phyloP scores from a whole-genome alignment of 1,284 basidiomycete genomes.

The Melampsora larici-populina region DNA sequence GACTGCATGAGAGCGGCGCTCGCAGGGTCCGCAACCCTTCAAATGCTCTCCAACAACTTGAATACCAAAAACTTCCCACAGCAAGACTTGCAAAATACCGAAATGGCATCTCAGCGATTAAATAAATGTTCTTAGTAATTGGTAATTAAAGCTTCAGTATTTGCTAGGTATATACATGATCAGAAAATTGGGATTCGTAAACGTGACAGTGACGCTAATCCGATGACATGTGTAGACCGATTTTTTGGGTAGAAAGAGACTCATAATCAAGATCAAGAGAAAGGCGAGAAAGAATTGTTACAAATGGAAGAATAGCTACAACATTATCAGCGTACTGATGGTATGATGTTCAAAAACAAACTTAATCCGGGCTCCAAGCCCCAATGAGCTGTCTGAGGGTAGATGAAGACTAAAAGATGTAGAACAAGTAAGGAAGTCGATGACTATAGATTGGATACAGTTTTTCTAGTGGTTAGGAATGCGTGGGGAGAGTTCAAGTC shows the following conservation, averaged over 20 bases:
- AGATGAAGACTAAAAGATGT: neutral
- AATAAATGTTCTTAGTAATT: no score
- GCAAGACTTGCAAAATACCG: no score
- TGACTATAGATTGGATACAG: neutral
- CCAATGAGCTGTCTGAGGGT: neutral
- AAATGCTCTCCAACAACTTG: no score
- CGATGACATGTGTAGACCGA: neutral
- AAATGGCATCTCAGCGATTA: no score
- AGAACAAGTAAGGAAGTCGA: neutral
- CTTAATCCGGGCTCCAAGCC: neutral
- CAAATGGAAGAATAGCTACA: neutral
- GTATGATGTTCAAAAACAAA: neutral
- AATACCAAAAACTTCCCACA: no score
- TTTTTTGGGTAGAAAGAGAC: neutral
- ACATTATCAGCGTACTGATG: neutral
- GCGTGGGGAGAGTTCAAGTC: neutral
- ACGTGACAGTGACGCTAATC: no score
- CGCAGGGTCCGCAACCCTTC: no score
- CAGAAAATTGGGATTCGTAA: no score
- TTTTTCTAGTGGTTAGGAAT: neutral
- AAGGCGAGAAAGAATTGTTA: neutral
- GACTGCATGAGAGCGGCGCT: no score
- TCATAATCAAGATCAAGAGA: neutral
- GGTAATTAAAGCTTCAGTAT: no score
- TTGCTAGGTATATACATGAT: no score